phyloP scores from a whole-genome alignment of 345 rosid genomes.

The Gossypium sturtianum region DNA sequence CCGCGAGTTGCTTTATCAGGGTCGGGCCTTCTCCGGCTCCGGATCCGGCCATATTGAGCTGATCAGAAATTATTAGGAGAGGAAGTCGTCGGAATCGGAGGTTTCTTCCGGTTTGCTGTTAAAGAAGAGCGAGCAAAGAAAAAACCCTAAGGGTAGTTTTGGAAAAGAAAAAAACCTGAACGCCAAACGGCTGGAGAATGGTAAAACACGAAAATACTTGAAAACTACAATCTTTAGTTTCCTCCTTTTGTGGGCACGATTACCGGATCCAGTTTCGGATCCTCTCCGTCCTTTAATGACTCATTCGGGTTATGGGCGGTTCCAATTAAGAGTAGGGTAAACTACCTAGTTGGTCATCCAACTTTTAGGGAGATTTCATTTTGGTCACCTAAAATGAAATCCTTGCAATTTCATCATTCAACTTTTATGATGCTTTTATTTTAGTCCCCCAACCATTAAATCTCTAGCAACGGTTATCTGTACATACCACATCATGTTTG shows the following conservation, averaged over 20 bases:
- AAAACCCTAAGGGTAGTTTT: slow-evolving; percentile 12
- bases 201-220: neutral
- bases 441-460: too few relatives aligned
- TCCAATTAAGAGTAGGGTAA: too few relatives aligned
- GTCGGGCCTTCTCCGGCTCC: slow-evolving; percentile 35
- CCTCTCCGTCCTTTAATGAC: neutral
- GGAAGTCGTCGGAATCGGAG: neutral
- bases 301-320: too few relatives aligned
- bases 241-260: too few relatives aligned
- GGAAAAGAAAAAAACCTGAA: neutral
- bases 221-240: neutral
- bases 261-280: neutral
- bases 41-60: slow-evolving; percentile 8
- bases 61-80: neutral
- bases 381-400: too few relatives aligned
- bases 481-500: too few relatives aligned
- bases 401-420: too few relatives aligned
- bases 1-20: slow-evolving; percentile 69
- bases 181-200: neutral
- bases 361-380: too few relatives aligned
- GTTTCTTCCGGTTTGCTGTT: neutral
- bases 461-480: too few relatives aligned
- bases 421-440: too few relatives aligned
- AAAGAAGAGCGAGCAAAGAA: neutral
- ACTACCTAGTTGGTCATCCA: too few relatives aligned